phyloP scores from a whole-genome alignment of 495 filamentous ascomycete species.

The Penicillium odoratum region DNA sequence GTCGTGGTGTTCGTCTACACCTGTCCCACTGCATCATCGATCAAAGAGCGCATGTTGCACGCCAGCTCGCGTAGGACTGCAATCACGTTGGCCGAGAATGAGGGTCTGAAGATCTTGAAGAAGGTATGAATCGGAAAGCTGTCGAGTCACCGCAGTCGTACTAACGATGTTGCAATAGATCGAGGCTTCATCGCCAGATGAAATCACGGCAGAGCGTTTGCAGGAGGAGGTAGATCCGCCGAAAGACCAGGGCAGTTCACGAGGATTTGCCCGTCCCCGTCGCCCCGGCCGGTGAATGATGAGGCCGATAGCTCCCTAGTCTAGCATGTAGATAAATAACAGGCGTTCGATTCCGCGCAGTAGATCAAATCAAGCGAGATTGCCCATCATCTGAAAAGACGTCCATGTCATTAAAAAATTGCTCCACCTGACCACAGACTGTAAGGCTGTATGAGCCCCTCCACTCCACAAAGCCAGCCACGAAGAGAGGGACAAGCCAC shows the following conservation, averaged over 20 bases:
- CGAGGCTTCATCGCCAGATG: slow-evolving; percentile 69
- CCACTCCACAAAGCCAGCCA: slow-evolving; percentile 17
- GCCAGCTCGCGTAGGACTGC: slow-evolving; percentile 77
- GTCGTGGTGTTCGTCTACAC: slow-evolving; percentile 92
- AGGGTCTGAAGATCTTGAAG: slow-evolving; percentile 72
- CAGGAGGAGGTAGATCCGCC: slow-evolving; percentile 75
- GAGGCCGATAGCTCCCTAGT: slow-evolving; percentile 1
- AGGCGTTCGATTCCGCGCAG: neutral
- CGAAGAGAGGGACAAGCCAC: slow-evolving; percentile 6
- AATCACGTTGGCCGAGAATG: slow-evolving; percentile 65
- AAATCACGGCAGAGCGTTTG: slow-evolving; percentile 72
- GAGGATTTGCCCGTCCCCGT: slow-evolving; percentile 85
- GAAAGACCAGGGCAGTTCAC: slow-evolving; percentile 58
- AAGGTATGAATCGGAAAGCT: slow-evolving; percentile 48
- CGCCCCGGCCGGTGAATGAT: slow-evolving; percentile 64
- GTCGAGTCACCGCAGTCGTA: neutral
- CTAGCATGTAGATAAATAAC: slow-evolving; percentile 4
- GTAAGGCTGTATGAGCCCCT: slow-evolving; percentile 1
- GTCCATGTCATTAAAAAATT: neutral
- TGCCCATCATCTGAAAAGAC: neutral
- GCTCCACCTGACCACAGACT: slow-evolving; percentile 1
- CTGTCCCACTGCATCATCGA: slow-evolving; percentile 74
- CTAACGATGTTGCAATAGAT: slow-evolving; percentile 40
- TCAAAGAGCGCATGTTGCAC: slow-evolving; percentile 95
- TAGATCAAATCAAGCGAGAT: neutral